Percentiles rank a stretch among this genome's conserved stretches.
These are phyloP conservation scores for Dioscorea cayenensis DNA, from an alignment of 116 monocot genomes.

Conservation along the genomic window DNA sequence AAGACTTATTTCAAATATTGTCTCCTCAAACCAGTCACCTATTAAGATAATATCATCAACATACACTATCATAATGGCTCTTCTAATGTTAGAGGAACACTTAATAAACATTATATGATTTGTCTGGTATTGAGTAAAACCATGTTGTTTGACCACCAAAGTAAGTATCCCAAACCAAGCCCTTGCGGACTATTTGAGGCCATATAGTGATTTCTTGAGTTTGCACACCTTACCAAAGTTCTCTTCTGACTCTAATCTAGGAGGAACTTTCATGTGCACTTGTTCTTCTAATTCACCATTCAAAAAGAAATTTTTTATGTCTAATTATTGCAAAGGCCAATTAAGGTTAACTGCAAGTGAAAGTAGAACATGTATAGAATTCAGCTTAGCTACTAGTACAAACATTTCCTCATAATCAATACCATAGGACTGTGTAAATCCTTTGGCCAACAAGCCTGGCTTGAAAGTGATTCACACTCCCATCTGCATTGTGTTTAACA, in stretches of 20 bases:
- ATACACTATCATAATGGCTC: not conserved
- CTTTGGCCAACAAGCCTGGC: not conserved
- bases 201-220: not conserved
- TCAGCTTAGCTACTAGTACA: not conserved
- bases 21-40: no score
- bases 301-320: slow-evolving; percentile 4
- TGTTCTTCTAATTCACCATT: slow-evolving; percentile 8
- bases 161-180: not conserved
- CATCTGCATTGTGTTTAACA: not conserved
- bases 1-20: no score
- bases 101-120: not conserved
- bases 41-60: not conserved
- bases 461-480: not conserved
- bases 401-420: slow-evolving; percentile 1
- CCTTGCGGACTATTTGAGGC: not conserved
- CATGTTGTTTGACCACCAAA: not conserved
- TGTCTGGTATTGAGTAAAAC: not conserved
- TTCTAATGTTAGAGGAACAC: not conserved
- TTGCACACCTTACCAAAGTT: not conserved
- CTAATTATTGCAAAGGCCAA: slow-evolving; percentile 5
- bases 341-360: not conserved
- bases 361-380: not conserved
- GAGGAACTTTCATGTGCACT: slow-evolving; percentile 3
- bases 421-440: slow-evolving; percentile 4
- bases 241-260: not conserved